These are phyloP conservation scores for Pulveroboletus frians DNA, from an alignment of 768 basidiomycete species.

Conservation along the genomic window DNA sequence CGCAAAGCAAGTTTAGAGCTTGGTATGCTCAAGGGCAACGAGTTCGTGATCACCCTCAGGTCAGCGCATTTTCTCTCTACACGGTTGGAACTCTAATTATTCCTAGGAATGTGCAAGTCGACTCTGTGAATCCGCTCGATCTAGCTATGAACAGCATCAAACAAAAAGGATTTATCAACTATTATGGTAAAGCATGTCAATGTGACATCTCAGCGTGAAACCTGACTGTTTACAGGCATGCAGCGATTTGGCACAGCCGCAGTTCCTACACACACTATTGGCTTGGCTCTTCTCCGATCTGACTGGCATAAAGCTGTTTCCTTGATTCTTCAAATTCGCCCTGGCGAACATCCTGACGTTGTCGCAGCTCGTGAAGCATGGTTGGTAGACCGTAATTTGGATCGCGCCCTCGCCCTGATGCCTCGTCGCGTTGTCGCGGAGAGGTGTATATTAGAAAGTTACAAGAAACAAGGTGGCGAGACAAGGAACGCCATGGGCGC, in stretches of 20 bases:
- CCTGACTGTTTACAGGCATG: slow-evolving; percentile 65
- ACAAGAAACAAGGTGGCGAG: slow-evolving; percentile 72
- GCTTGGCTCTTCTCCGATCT: slow-evolving; percentile 80
- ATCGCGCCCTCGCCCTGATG: slow-evolving; percentile 78
- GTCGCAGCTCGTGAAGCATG: slow-evolving; percentile 78
- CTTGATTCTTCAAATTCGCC: slow-evolving; percentile 73
- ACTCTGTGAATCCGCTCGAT: slow-evolving; percentile 67
- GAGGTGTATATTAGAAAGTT: slow-evolving; percentile 86
- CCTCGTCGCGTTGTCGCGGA: slow-evolving; percentile 92
- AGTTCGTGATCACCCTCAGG: slow-evolving; percentile 92
- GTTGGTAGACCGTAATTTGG: slow-evolving; percentile 77
- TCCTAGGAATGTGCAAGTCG: slow-evolving; percentile 76
- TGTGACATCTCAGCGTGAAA: neutral
- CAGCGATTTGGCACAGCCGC: slow-evolving; percentile 97
- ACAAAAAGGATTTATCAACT: slow-evolving; percentile 91
- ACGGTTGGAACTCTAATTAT: slow-evolving; percentile 12
- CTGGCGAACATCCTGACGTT: slow-evolving; percentile 93
- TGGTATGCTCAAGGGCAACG: slow-evolving; percentile 95
- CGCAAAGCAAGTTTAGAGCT: slow-evolving; percentile 78
- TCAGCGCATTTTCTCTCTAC: slow-evolving; percentile 27
- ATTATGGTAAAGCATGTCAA: slow-evolving; percentile 62
- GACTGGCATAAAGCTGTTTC: slow-evolving; percentile 88
- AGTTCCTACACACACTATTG: slow-evolving; percentile 92
- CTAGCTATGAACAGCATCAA: slow-evolving; percentile 74
- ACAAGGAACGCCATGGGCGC: slow-evolving; percentile 84